A percentile compares a stretch with the other conserved stretches of the same genome.
Evolutionary conservation across 331 rosid genomes (phyloP).

Genomic region (Quercus tomentella): DNA sequence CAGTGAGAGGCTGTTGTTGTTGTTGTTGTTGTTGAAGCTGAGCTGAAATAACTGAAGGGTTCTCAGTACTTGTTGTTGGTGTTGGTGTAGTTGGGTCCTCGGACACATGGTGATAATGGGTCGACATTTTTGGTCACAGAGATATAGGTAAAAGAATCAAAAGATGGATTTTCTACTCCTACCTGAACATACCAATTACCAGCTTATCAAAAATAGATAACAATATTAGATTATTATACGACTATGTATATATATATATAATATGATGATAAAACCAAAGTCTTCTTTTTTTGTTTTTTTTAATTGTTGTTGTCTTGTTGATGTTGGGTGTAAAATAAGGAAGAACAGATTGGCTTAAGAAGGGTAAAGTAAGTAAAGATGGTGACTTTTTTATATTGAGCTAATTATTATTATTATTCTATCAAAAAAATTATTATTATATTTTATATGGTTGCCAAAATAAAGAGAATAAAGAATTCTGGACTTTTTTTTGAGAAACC

Average conservation of each 20-base stretch:
- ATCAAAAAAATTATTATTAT: not conserved
- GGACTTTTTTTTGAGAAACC: not conserved
- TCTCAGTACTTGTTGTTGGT: conserved; percentile 14
- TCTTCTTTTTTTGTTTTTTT: no score
- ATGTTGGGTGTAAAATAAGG: not conserved
- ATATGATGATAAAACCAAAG: not conserved
- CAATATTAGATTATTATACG: not conserved
- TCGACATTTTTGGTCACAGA: conserved; percentile 28
- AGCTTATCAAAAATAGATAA: not conserved
- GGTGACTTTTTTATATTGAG: not conserved
- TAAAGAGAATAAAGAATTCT: not conserved
- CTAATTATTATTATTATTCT: not conserved
- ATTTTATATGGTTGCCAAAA: not conserved
- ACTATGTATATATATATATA: not conserved
- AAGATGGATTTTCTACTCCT: conserved; percentile 2
- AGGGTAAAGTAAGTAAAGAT: not conserved
- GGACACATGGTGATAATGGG: conserved; percentile 8
- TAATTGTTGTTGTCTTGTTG: not conserved
- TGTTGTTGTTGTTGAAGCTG: not conserved
- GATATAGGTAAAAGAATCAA: not conserved
- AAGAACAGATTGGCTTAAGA: not conserved
- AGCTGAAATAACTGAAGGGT: conserved; percentile 22
- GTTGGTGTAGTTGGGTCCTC: conserved; percentile 20
- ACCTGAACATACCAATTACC: conserved; percentile 1
- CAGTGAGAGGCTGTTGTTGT: not conserved